Evolutionary conservation across 768 basidiomycete species (phyloP).

Genomic region (Coprinellus micaceus): DNA sequence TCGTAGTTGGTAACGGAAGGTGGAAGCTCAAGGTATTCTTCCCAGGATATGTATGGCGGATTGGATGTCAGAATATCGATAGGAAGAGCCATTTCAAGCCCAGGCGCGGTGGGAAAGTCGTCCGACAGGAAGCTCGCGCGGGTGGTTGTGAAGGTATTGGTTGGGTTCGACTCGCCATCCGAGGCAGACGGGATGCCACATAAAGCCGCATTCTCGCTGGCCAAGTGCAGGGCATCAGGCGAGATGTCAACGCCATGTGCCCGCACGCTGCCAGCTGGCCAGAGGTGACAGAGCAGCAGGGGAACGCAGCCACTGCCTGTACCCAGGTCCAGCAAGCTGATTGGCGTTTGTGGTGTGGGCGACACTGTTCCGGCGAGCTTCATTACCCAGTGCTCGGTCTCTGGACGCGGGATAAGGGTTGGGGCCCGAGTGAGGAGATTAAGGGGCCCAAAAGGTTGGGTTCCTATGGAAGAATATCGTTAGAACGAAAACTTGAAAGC

Average conservation of each 20-base stretch:
- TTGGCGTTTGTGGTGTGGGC: conserved; percentile 31
- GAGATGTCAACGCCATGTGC: conserved; percentile 71
- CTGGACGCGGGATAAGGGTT: conserved; percentile 89
- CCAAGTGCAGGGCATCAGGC: conserved; percentile 50
- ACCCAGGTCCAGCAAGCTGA: conserved; percentile 78
- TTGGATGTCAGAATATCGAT: conserved; percentile 83
- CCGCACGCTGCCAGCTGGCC: conserved; percentile 49
- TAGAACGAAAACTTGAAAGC: conserved; percentile 7
- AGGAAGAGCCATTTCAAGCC: conserved; percentile 25
- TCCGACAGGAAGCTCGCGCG: conserved; percentile 43
- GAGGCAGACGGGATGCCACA: conserved; percentile 33
- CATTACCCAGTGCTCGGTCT: conserved; percentile 84
- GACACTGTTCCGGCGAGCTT: conserved; percentile 50
- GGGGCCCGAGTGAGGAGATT: conserved; percentile 71
- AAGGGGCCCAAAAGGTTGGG: conserved; percentile 85
- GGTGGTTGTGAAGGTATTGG: conserved; percentile 39
- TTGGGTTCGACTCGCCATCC: conserved; percentile 17
- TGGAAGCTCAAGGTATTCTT: conserved; percentile 61
- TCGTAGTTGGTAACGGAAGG: conserved; percentile 74
- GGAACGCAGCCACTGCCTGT: conserved; percentile 93
- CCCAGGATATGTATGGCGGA: conserved; percentile 78
- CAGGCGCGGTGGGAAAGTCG: conserved; percentile 36
- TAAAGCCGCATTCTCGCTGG: conserved; percentile 44
- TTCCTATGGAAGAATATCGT: conserved; percentile 42
- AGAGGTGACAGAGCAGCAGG: conserved; percentile 69